These are phyloP conservation scores for Rheum nobile DNA, from an alignment of 148 eudicot genomes.

Conservation along the genomic window DNA sequence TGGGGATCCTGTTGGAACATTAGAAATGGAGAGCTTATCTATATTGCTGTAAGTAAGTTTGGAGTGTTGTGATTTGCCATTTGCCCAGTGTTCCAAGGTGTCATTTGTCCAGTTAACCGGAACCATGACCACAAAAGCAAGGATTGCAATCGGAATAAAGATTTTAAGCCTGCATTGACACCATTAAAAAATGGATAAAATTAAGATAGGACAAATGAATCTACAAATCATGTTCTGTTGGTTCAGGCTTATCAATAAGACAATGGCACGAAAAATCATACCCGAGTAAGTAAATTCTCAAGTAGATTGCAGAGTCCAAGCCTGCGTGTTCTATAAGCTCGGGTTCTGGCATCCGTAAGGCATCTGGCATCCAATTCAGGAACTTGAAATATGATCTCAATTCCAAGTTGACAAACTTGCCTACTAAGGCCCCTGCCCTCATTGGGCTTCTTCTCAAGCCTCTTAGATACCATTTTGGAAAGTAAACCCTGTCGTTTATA, in stretches of 20 bases:
- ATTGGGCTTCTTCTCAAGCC: constrained; percentile 54
- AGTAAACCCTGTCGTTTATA: constrained; percentile 54
- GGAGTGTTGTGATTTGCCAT: constrained; percentile 4
- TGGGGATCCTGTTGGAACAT: constrained; percentile 37
- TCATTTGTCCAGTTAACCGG: constrained; percentile 57
- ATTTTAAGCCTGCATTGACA: constrained; percentile 43
- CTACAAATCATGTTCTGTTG: no score
- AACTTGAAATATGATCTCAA: constrained; percentile 41
- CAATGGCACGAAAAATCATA: constrained; percentile 15
- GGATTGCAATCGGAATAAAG: constrained; percentile 45
- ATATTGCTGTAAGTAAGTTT: constrained; percentile 35
- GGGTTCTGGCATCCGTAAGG: constrained; percentile 59
- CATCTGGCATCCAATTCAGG: constrained; percentile 63
- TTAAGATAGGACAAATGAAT: background rate
- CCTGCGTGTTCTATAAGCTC: constrained; percentile 73
- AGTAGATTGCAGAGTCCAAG: constrained; percentile 53
- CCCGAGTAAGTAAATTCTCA: constrained; percentile 60
- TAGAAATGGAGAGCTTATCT: constrained; percentile 67
- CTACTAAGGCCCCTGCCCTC: constrained; percentile 36
- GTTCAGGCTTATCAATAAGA: background rate
- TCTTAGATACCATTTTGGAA: constrained; percentile 65
- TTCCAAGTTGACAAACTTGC: constrained; percentile 51
- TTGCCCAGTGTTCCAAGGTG: constrained; percentile 22
- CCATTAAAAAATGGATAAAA: background rate
- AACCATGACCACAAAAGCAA: constrained; percentile 44